phyloP scores from a whole-genome alignment of 2,329 filamentous ascomycete genomes.

The Colletotrichum eremochloae region DNA sequence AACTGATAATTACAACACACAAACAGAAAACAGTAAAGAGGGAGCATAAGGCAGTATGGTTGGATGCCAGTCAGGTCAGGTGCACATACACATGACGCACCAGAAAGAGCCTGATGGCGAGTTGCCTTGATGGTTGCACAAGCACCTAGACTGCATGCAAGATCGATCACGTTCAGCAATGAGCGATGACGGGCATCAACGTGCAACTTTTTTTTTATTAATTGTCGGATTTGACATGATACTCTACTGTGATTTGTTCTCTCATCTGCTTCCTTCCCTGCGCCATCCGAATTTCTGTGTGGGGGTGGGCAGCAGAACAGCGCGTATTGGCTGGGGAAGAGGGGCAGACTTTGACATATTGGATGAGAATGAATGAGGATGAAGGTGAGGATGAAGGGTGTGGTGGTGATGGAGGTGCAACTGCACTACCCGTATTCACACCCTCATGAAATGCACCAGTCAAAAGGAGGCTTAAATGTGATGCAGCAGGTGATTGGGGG shows the following conservation, averaged over 20 bases:
- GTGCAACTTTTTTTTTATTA: constrained; percentile 9
- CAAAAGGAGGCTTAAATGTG: constrained; percentile 15
- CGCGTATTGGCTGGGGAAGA: not conserved
- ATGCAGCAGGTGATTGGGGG: constrained; percentile 7
- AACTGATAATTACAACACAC: not conserved
- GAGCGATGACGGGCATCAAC: constrained; percentile 23
- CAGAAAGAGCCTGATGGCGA: not conserved
- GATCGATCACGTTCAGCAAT: constrained; percentile 29
- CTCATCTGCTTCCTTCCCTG: not conserved
- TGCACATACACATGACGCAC: not conserved
- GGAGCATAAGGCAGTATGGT: not conserved
- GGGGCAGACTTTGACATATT: too few relatives aligned
- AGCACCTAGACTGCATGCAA: constrained; percentile 28
- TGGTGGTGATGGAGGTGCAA: not conserved
- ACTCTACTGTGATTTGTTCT: not conserved
- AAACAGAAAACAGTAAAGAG: not conserved
- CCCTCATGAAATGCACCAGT: constrained; percentile 18
- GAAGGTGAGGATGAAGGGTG: too few relatives aligned
- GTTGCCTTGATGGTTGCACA: not conserved
- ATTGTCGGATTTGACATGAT: not conserved
- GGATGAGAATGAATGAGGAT: not conserved
- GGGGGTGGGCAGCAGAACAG: not conserved
- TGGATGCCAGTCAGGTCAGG: not conserved
- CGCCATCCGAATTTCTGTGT: not conserved
- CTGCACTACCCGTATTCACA: constrained; percentile 13